These are phyloP conservation scores for Obba rivulosa DNA, from an alignment of 768 basidiomycete species.

Conservation along the genomic window DNA sequence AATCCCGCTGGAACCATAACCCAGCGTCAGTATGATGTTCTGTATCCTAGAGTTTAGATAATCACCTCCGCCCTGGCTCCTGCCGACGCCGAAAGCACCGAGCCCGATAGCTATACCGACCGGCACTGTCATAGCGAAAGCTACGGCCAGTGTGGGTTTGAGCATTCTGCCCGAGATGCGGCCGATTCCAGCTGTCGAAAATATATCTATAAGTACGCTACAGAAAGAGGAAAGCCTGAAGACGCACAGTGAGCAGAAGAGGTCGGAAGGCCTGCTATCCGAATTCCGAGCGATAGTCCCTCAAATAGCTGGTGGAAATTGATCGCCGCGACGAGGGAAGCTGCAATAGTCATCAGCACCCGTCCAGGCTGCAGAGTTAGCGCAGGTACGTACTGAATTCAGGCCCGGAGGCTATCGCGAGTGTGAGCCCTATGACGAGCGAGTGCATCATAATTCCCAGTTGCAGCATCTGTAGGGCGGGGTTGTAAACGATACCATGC, in stretches of 20 bases:
- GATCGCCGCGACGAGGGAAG: conserved; percentile 68
- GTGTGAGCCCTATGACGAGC: conserved; percentile 72
- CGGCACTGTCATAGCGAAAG: conserved; percentile 75
- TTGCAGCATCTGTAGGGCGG: conserved; percentile 58
- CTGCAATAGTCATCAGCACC: conserved; percentile 17
- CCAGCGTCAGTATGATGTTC: not conserved
- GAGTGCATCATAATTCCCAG: conserved; percentile 84
- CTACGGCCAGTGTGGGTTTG: conserved; percentile 47
- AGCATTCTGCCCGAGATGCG: conserved; percentile 28
- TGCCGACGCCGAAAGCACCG: conserved; percentile 33
- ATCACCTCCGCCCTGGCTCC: conserved; percentile 23
- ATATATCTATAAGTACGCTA: conserved; percentile 7
- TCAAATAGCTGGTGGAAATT: conserved; percentile 84
- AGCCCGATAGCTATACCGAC: conserved; percentile 60
- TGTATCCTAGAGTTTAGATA: conserved; percentile 3
- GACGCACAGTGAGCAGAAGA: conserved; percentile 8
- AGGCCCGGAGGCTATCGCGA: conserved; percentile 60
- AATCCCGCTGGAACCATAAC: conserved; percentile 33
- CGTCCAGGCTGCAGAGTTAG: not conserved
- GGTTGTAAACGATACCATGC: not conserved
- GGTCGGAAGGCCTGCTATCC: conserved; percentile 61
- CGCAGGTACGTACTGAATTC: conserved; percentile 57
- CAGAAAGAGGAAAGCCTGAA: accelerated
- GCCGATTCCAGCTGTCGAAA: conserved; percentile 21
- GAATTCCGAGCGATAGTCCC: conserved; percentile 76